phyloP scores from a whole-genome alignment of 176 grass and related monocot genomes.

The Melocanna baccifera region DNA sequence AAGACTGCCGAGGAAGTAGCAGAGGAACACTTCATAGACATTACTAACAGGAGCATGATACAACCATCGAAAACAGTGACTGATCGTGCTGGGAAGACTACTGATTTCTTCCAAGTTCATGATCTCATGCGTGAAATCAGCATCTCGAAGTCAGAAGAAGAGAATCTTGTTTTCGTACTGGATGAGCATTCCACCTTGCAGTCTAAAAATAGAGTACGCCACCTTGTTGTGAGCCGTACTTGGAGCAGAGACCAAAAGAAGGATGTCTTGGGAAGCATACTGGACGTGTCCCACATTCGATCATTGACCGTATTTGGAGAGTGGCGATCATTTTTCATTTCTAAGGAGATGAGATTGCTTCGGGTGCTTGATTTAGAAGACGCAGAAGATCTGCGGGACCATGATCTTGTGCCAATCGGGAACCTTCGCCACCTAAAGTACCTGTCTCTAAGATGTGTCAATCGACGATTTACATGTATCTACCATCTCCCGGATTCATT shows the following conservation, averaged over 20 bases:
- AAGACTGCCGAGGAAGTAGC: neutral
- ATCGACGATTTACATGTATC: no score
- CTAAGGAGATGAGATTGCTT: constrained; percentile 19
- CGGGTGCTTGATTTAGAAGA: constrained; percentile 39
- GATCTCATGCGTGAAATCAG: constrained; percentile 29
- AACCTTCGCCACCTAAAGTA: constrained; percentile 30
- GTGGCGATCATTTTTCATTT: neutral
- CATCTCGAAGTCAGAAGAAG: constrained; percentile 4
- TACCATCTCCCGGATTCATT: neutral
- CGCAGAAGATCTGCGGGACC: neutral
- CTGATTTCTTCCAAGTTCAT: neutral
- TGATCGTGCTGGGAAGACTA: neutral
- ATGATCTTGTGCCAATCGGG: neutral
- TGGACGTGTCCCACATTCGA: no score
- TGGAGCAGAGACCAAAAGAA: neutral
- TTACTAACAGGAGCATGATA: constrained; percentile 29
- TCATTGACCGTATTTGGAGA: constrained; percentile 22
- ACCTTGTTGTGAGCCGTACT: neutral
- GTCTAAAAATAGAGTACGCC: neutral
- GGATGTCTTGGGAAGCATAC: no score
- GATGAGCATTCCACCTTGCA: neutral
- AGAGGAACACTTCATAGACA: neutral
- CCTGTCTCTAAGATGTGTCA: neutral
- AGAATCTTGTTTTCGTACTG: constrained; percentile 24
- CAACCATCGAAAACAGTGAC: neutral